phyloP scores from a whole-genome alignment of 1,284 basidiomycete genomes.

The Fomitopsis palustris region DNA sequence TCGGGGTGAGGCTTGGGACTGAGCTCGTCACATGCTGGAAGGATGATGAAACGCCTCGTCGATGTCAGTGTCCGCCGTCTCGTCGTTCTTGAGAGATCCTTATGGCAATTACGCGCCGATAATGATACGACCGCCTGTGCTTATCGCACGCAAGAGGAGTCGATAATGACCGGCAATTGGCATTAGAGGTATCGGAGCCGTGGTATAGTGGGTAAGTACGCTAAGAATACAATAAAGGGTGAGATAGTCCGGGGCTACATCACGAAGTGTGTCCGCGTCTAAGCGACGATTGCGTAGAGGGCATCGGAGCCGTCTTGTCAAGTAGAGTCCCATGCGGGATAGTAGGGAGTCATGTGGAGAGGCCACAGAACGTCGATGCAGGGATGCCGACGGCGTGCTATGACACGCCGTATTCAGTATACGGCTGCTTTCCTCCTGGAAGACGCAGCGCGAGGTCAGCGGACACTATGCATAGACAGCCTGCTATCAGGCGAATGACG shows the following conservation, averaged over 20 bases:
- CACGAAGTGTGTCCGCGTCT: not conserved
- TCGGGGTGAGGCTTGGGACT: not conserved
- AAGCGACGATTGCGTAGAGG: not conserved
- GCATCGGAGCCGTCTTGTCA: not conserved
- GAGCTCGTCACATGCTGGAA: constrained; percentile 10
- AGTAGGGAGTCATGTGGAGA: not conserved
- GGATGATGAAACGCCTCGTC: not conserved
- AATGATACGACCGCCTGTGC: constrained; percentile 6
- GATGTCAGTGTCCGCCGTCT: not conserved
- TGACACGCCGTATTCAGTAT: not conserved
- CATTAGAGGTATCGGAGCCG: not conserved
- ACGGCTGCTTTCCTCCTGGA: constrained; percentile 5
- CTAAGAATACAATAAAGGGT: not conserved
- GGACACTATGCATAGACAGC: not conserved
- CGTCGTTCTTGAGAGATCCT: not conserved
- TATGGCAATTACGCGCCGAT: constrained; percentile 3
- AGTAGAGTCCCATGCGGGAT: not conserved
- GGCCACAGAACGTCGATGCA: not conserved
- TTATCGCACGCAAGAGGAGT: not conserved
- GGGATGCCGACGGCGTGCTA: not conserved
- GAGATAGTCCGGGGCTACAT: not conserved
- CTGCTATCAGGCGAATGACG: not conserved
- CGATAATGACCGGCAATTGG: not conserved
- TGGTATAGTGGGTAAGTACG: not conserved
- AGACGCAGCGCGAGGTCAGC: not conserved